A percentile compares a stretch with the other conserved stretches of the same genome.
phyloP scores from a whole-genome alignment of 352 stramenopile genomes.

The Vaucheria bursata region DNA sequence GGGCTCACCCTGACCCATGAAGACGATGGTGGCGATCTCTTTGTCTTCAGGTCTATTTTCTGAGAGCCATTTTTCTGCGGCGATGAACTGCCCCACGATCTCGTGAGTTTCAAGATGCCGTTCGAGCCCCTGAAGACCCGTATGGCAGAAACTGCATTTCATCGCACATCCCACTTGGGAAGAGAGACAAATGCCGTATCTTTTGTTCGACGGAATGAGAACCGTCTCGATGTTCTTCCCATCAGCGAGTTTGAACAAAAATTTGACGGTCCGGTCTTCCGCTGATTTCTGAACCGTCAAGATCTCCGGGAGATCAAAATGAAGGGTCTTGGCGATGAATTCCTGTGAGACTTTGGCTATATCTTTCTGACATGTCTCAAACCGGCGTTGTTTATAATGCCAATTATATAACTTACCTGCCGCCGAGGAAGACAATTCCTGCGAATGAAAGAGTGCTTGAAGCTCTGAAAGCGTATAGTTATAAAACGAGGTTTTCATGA shows the following conservation, averaged over 20 bases:
- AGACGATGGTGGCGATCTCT: not conserved
- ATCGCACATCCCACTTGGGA: not conserved
- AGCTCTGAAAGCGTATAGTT: not conserved
- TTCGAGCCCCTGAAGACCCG: not conserved
- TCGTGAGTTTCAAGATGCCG: not conserved
- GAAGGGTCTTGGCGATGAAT: not conserved
- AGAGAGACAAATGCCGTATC: not conserved
- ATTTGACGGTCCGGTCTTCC: not conserved
- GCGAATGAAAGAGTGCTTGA: not conserved
- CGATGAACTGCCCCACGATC: not conserved
- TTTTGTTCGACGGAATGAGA: not conserved
- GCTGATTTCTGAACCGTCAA: not conserved
- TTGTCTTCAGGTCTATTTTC: not conserved
- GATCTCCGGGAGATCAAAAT: constrained; percentile 4
- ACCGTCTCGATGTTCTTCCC: not conserved
- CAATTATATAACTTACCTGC: not conserved
- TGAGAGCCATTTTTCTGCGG: not conserved
- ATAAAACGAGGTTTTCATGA: not conserved
- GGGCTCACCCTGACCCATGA: not conserved
- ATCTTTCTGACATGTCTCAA: not conserved
- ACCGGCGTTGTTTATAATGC: not conserved
- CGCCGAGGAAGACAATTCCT: not conserved
- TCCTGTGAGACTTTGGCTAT: not conserved
- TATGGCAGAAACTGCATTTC: constrained; percentile 2
- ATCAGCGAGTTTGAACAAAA: not conserved